Base-by-base conservation (phyloP, 2,329 filamentous ascomycete genomes). In the Xylariaceae sp. region DNA sequence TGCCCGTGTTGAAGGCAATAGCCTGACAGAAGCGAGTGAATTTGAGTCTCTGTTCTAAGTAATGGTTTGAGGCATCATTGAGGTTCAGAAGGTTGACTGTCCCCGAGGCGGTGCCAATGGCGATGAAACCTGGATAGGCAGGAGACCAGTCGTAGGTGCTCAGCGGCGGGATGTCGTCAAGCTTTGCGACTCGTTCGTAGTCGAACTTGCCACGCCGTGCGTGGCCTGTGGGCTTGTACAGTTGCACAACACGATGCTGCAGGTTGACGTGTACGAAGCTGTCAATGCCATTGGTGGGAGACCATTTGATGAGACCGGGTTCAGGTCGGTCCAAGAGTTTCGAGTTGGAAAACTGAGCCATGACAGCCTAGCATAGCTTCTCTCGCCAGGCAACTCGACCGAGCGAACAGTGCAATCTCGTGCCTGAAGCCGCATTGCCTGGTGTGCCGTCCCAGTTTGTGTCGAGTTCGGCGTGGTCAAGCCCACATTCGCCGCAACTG, bases 11-110 rank as follows among this genome's bases (percentile, higher is more conserved):
- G 70, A 94, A 90, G 3, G 88, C 85, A 38, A 94, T 87, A 1
- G 88, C 87, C 61, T 92, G 89, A 60, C 87, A 92, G 39, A 86
- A 86, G 40, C 89, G 80, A 47, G 87, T 81, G 65, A 90, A 82
- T 65, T 88, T 89, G 42, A 90, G 78, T 17, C 81, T 81, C 52
- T 90, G 81, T 44, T 86, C 82, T 43, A 82, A 64, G 56, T 80
- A 81, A 32, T 77, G 80, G 61, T 80, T 89, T 45, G 77, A 85
- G 56, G 82, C 80, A 58, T 88, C 83, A 61, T 90, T 83, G 42
- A 94, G 78, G 53, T 84, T 80, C 48, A 94, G 70, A 17, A 95
- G 72, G 55, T 87, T 86, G 55, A 90, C 86, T 48, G 90, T 82
- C 43, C 89, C 89, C 36, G 83, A 83, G 12, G 83, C 79, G 11